phyloP scores from a whole-genome alignment of 306 rosid species.

The Dicorynia guianensis region DNA sequence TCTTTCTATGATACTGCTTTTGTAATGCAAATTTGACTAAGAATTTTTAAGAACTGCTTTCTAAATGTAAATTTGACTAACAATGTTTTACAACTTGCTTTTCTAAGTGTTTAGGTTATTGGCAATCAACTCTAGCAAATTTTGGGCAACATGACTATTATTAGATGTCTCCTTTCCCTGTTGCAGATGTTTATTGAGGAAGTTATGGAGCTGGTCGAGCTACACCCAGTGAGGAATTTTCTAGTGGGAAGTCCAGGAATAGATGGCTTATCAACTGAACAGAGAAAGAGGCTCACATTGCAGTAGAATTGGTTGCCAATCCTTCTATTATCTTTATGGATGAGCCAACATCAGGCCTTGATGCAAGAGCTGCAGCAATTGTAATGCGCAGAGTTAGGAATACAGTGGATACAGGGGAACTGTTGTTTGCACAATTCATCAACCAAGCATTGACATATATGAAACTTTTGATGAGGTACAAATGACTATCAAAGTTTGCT shows the following conservation, averaged over 20 bases:
- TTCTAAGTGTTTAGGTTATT: not conserved
- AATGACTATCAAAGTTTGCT: slow-evolving; percentile 17
- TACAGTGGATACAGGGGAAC: slow-evolving; percentile 63
- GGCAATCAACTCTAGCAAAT: not conserved
- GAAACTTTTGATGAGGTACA: slow-evolving; percentile 65
- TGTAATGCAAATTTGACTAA: too few species aligned
- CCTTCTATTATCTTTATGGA: slow-evolving; percentile 72
- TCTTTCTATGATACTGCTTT: too few species aligned
- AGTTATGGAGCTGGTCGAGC: slow-evolving; percentile 62
- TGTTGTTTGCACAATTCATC: slow-evolving; percentile 69
- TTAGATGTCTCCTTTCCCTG: slow-evolving; percentile 13
- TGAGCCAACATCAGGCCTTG: slow-evolving; percentile 70
- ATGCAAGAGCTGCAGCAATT: slow-evolving; percentile 66
- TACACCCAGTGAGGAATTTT: slow-evolving; percentile 52
- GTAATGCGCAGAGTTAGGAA: slow-evolving; percentile 68
- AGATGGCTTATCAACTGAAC: slow-evolving; percentile 59
- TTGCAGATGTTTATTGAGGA: slow-evolving; percentile 60
- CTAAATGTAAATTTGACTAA: not conserved
- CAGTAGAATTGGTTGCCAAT: slow-evolving; percentile 64
- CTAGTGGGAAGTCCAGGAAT: slow-evolving; percentile 65
- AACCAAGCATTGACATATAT: slow-evolving; percentile 69
- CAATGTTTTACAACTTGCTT: not conserved
- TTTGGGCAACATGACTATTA: not conserved
- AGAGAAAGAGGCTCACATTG: slow-evolving; percentile 65
- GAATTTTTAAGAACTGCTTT: too few species aligned